Base-by-base conservation (phyloP, 352 stramenopile genomes). In the Pythium grandisporangium region DNA sequence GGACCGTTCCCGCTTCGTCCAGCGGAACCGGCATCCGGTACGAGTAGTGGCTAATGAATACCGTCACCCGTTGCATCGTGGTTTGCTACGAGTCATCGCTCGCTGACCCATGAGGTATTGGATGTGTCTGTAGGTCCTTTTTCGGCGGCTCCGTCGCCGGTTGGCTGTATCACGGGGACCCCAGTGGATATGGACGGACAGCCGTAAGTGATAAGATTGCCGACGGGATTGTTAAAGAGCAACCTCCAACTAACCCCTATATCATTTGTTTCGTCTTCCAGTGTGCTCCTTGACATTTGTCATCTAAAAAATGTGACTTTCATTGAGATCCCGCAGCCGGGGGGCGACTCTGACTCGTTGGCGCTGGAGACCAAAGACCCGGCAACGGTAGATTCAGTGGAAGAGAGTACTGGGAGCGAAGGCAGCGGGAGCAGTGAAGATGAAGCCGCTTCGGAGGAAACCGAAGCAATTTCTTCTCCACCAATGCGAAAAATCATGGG, bases 301-400 rank as follows among this genome's bases (percentile, higher is more conserved):
- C 60, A 68, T 36, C 30, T 84, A 37, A 63, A 61, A 34, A 85
- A 85, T 44, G 63, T 81, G 23, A 88, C 71, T 10, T 62, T 78
- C 37, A 42, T 75, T 21, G 40, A 58, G 12, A 45, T 40, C 17
- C 11, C 8, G 19, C 34, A 8, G 19, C 12, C 34, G 34, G 19
- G 16, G 17, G 34, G 11, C 34, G 11, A 40, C 8, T 12, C 11
- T 40, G 11, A 38, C n/a, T 8, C 33, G 33, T n/a, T n/a, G n/a
- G n/a, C n/a, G n/a, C n/a, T n/a, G n/a, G n/a, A n/a, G n/a, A n/a
- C n/a, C n/a, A n/a, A n/a, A n/a, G n/a, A n/a, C n/a, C n/a, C n/a
- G n/a, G n/a, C n/a, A n/a, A n/a, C n/a, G n/a, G n/a, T n/a, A n/a
- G n/a, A n/a, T n/a, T n/a, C n/a, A n/a, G n/a, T n/a, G n/a, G n/a